phyloP scores from a whole-genome alignment of 768 basidiomycete genomes.

The Mycena belliarum region DNA sequence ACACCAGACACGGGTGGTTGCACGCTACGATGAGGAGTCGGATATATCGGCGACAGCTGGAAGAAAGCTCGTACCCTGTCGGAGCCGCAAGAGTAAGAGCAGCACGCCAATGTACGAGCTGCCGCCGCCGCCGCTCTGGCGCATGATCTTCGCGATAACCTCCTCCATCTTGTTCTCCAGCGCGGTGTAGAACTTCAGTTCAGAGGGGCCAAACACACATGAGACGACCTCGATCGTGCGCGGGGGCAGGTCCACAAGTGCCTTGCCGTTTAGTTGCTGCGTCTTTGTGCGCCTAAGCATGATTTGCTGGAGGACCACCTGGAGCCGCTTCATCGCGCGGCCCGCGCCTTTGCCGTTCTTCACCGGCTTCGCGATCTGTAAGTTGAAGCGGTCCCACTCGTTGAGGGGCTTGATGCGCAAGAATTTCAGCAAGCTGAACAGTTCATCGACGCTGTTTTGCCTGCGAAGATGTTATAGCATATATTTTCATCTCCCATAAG shows the following conservation, averaged over 20 bases:
- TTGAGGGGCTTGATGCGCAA: conserved; percentile 80
- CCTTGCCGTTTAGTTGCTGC: conserved; percentile 73
- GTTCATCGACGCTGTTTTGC: conserved; percentile 90
- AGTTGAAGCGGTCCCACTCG: conserved; percentile 78
- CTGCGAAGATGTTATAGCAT: conserved; percentile 34
- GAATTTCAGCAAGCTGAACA: conserved; percentile 89
- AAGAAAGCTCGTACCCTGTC: conserved; percentile 67
- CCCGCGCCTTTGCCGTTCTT: conserved; percentile 60
- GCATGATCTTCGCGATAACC: conserved; percentile 68
- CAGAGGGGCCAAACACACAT: conserved; percentile 76
- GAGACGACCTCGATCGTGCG: conserved; percentile 70
- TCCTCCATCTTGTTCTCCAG: conserved; percentile 68
- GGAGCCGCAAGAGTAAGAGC: conserved; percentile 73
- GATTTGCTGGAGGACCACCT: conserved; percentile 80
- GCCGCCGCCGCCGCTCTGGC: conserved; percentile 46
- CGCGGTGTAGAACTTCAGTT: conserved; percentile 76
- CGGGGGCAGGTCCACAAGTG: conserved; percentile 77
- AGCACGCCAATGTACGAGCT: conserved; percentile 72
- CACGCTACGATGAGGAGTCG: conserved; percentile 60
- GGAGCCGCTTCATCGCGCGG: conserved; percentile 82
- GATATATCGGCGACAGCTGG: too few species aligned
- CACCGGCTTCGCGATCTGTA: conserved; percentile 76
- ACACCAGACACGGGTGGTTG: conserved; percentile 83
- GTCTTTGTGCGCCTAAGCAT: conserved; percentile 91
- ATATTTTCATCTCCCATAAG: conserved; percentile 28